Conservation (phyloP, 2,329 filamentous ascomycete genomes). For the Nothophoma quercina region DNA sequence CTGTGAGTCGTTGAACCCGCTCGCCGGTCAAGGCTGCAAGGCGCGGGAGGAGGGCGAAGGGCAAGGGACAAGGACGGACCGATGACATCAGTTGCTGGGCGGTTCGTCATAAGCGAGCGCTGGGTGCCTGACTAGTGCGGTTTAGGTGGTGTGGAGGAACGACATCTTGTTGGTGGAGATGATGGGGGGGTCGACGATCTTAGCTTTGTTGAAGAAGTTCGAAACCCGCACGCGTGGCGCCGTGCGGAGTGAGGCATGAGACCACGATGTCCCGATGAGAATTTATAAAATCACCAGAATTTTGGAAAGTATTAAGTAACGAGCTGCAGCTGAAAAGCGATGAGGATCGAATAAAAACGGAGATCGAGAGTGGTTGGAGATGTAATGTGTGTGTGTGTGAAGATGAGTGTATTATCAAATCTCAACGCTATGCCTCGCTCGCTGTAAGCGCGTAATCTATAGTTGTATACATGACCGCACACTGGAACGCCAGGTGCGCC, state of each 20-base stretch:
- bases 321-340: too few species aligned
- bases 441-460: conserved; percentile 9
- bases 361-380: background rate
- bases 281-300: too few species aligned
- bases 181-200: conserved; percentile 2
- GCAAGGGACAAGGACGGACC: background rate
- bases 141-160: background rate
- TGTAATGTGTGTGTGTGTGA: background rate
- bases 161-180: conserved; percentile 6
- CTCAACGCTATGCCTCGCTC: conserved; percentile 10
- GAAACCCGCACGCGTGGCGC: background rate
- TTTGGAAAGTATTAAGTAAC: too few species aligned
- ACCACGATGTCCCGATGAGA: background rate
- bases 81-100: conserved; percentile 12
- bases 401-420: background rate
- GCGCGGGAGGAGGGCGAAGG: background rate
- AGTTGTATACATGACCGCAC: conserved; percentile 8
- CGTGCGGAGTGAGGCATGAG: conserved; percentile 1
- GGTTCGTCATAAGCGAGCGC: conserved; percentile 10
- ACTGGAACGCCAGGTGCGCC: conserved; percentile 11
- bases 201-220: too few species aligned
- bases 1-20: background rate
- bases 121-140: conserved; percentile 15
- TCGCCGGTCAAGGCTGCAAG: conserved; percentile 7
- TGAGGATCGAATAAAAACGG: too few species aligned